Conservation (phyloP, 331 rosid species). For the Ulmus americana region DNA sequence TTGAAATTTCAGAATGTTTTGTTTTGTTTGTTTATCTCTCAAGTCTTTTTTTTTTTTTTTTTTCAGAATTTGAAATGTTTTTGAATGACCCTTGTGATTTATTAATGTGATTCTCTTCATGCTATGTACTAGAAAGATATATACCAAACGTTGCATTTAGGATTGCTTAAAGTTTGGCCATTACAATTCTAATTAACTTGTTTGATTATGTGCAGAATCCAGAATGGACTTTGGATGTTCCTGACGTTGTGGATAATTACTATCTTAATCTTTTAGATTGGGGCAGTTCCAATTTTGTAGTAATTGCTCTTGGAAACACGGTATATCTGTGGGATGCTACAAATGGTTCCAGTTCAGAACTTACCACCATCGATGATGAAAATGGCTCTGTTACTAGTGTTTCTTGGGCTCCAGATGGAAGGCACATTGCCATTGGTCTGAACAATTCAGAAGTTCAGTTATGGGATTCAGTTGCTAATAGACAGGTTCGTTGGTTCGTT, state of each 20-base stretch:
- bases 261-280: conserved; percentile 13
- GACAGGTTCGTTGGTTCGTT: neutral
- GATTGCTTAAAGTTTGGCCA: no score
- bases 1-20: no score
- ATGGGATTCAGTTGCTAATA: neutral
- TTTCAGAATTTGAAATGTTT: no score
- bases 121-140: conserved; percentile 13
- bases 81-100: no score
- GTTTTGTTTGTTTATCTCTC: no score
- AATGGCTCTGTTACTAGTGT: conserved; percentile 11
- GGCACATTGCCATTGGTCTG: conserved; percentile 9
- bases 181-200: no score
- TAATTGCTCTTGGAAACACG: neutral
- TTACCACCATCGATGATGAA: conserved; percentile 1
- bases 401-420: conserved; percentile 8
- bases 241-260: neutral
- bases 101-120: neutral
- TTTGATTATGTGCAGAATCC: neutral
- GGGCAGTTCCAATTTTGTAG: neutral
- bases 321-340: neutral
- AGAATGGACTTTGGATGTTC: conserved; percentile 4
- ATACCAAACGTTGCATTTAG: neutral
- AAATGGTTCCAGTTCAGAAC: neutral
- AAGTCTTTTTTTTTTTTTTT: no score
- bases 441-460: conserved; percentile 7